Evolutionary conservation across 345 rosid genomes (phyloP).

Genomic region (Eucalyptus fibrosa): DNA sequence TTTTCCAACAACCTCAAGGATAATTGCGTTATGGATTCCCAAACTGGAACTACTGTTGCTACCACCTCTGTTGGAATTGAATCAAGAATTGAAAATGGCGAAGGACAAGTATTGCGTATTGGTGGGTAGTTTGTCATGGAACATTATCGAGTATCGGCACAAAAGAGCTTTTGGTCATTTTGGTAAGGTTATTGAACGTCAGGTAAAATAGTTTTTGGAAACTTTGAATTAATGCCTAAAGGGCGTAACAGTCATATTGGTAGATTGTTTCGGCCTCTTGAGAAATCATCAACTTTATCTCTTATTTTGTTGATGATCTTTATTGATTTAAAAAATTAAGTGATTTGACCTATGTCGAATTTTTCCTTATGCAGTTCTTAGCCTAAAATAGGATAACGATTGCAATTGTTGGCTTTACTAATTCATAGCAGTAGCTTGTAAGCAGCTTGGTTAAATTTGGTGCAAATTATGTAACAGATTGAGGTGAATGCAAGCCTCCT

Average conservation of each 20-base stretch:
- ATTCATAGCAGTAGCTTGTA: too few relatives aligned
- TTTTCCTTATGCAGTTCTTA: too few relatives aligned
- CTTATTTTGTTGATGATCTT: not conserved
- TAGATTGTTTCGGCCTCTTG: not conserved
- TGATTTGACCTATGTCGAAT: too few relatives aligned
- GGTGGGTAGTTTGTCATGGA: not conserved
- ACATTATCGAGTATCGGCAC: accelerated
- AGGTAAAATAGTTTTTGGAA: not conserved
- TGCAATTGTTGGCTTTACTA: too few relatives aligned
- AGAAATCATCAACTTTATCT: not conserved
- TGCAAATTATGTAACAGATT: too few relatives aligned
- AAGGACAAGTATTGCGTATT: not conserved
- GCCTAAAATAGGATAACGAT: too few relatives aligned
- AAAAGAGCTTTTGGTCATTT: not conserved
- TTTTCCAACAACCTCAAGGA: not conserved
- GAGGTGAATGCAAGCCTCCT: too few relatives aligned
- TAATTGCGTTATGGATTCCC: not conserved
- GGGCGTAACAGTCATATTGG: not conserved
- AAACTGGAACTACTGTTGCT: not conserved
- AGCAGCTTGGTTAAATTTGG: too few relatives aligned
- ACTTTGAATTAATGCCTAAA: not conserved
- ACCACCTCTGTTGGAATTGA: not conserved
- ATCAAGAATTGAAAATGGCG: accelerated
- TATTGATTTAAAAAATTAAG: not conserved
- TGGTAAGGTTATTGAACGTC: not conserved